phyloP scores from a whole-genome alignment of 2,329 filamentous ascomycete genomes.

The Epichloe baconii region DNA sequence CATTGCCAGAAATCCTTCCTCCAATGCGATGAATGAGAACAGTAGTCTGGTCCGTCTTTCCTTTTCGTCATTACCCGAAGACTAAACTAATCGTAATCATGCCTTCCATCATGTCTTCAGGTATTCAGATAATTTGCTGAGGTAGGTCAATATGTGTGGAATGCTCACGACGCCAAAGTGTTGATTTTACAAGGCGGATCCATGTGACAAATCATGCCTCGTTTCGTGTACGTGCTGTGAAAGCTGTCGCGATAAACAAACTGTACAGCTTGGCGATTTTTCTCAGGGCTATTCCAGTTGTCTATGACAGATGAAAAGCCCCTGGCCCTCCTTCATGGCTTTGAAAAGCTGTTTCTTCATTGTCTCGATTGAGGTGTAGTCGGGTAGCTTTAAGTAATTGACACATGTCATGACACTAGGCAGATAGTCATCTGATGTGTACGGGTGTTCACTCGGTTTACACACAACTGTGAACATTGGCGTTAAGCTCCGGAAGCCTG shows the following conservation, averaged over 20 bases:
- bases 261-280: background rate
- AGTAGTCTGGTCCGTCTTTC: constrained; percentile 13
- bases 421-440: constrained; percentile 92
- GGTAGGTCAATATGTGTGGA: constrained; percentile 1
- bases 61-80: constrained; percentile 7
- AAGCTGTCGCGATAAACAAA: background rate
- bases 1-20: background rate
- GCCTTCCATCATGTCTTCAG: constrained; percentile 13
- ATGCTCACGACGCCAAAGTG: background rate
- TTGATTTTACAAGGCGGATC: background rate
- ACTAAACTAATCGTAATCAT: constrained; percentile 1
- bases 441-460: constrained; percentile 92
- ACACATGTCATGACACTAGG: constrained; percentile 99
- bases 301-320: constrained; percentile 82
- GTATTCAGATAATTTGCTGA: constrained; percentile 11
- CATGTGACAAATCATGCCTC: background rate
- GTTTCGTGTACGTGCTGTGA: background rate
- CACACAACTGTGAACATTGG: constrained; percentile 99
- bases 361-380: constrained; percentile 70
- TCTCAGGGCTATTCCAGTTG: background rate
- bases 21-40: constrained; percentile 2
- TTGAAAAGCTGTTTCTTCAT: constrained; percentile 68
- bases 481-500: constrained; percentile 91
- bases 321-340: constrained; percentile 90
- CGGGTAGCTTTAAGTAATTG: constrained; percentile 95